phyloP scores from a whole-genome alignment of 108 stramenopile species.

The Schizochytrium sp. region DNA sequence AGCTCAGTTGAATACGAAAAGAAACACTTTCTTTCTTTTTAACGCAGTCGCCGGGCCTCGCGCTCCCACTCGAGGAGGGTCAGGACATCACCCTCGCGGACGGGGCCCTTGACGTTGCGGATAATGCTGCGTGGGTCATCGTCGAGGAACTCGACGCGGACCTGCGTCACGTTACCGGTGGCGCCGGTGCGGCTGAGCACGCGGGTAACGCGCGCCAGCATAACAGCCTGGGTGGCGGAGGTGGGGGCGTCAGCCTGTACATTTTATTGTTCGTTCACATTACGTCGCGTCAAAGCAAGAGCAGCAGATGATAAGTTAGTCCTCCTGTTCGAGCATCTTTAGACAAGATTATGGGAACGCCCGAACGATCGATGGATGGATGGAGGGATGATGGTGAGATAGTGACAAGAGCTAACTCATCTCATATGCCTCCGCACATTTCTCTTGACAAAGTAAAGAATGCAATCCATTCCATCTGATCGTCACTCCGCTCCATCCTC shows the following conservation, averaged over 20 bases:
- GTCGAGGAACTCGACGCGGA: constrained; percentile 98
- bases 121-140: constrained; percentile 88
- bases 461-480: too few relatives aligned
- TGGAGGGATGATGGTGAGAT: too few relatives aligned
- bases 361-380: too few relatives aligned
- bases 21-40: constrained; percentile 35
- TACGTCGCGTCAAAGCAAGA: background rate
- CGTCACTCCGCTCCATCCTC: too few relatives aligned
- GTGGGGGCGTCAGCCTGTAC: constrained; percentile 16
- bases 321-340: too few relatives aligned
- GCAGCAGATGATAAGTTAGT: too few relatives aligned
- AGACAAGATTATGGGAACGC: too few relatives aligned
- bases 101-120: constrained; percentile 99
- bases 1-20: background rate
- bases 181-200: constrained; percentile 98
- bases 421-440: too few relatives aligned
- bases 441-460: too few relatives aligned
- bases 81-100: constrained; percentile 95
- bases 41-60: constrained; percentile 94
- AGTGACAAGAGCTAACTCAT: too few relatives aligned
- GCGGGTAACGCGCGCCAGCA: constrained; percentile 61
- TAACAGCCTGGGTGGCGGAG: background rate
- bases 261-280: background rate
- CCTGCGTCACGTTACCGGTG: constrained; percentile 99
- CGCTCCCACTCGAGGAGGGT: constrained; percentile 99